Base-by-base conservation (phyloP, 768 basidiomycete genomes). In the Tricholoma saponaceum region DNA sequence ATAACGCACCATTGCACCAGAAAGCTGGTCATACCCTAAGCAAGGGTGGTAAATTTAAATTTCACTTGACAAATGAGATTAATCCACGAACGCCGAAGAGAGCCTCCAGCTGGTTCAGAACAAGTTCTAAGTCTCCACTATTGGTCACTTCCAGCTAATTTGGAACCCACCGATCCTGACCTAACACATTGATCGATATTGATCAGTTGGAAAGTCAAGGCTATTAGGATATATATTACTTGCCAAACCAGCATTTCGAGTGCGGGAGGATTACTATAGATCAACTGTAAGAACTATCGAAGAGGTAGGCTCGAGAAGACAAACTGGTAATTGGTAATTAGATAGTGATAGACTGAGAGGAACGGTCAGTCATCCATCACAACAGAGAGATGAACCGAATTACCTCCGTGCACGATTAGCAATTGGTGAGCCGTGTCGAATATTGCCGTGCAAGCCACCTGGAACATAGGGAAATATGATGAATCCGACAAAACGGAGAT, bases 161-260 rank as follows among this genome's bases (percentile, higher is more conserved):
- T 4, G 33, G 9, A 4, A 39, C 37, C 14, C 35, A 37, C 16
- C 5, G n/a, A 18, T 18, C 5, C 16, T 6, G 37, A 18, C 16
- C 16, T 39, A n/a, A 16, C 0, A 9, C n/a, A n/a, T 39, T 13
- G 13, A 28, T 28, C 3, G 28, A 28, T 28, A 28, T 28, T 28
- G 28, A 28, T 63, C 2, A 58, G 25, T 22, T 3, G 23, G 14
- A 35, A 35, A 12, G 4, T 35, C 33, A 10, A 5, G 33, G 30
- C 18, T 0, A 16, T n/a, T 28, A 30, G 14, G 23, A 10, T 37
- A 23, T 16, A 32, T 6, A 6, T 16, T 2, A 60, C 64, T 39
- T 37, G 72, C 72, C 73, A 74, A 6, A 66, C 62, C 9, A 74
- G 18, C 14, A 61, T 53, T 28, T 58, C 59, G 10, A 74, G 65